Conservation (phyloP, 2,329 filamentous ascomycete species). For the Clonostachys byssicola region DNA sequence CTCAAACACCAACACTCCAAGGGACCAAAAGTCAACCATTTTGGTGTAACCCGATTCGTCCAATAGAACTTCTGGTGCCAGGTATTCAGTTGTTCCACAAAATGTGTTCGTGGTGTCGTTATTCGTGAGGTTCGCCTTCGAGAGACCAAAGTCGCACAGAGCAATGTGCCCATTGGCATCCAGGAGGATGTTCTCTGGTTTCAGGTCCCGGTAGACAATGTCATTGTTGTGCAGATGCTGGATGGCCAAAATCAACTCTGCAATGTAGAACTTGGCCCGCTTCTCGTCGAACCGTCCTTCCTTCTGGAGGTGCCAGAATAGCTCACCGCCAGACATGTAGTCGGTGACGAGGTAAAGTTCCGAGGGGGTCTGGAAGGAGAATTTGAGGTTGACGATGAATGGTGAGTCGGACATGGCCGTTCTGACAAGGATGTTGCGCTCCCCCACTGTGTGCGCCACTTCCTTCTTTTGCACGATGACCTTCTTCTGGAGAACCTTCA, state of each 20-base stretch:
- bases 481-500: constrained; percentile 99
- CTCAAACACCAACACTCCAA: constrained; percentile 95
- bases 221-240: constrained; percentile 95
- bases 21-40: constrained; percentile 99
- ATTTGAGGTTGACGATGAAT: constrained; percentile 97
- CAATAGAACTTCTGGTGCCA: constrained; percentile 90
- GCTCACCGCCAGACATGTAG: constrained; percentile 97
- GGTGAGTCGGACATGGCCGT: constrained; percentile 94
- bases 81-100: constrained; percentile 95
- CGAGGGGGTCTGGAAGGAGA: constrained; percentile 95
- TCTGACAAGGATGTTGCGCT: constrained; percentile 93
- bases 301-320: constrained; percentile 98
- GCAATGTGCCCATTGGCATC: constrained; percentile 98
- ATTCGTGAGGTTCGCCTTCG: constrained; percentile 94
- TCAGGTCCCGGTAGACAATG: constrained; percentile 95
- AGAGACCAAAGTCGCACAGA: constrained; percentile 94
- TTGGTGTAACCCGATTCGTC: constrained; percentile 98
- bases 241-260: constrained; percentile 90
- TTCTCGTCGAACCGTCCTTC: constrained; percentile 94
- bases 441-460: constrained; percentile 92
- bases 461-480: constrained; percentile 99
- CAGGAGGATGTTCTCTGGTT: constrained; percentile 94
- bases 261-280: constrained; percentile 97
- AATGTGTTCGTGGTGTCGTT: constrained; percentile 99
- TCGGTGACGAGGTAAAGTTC: constrained; percentile 98